Evolutionary conservation across 2,329 filamentous ascomycete species (phyloP).

Genomic region (Tolypocladium ophioglossoides): DNA sequence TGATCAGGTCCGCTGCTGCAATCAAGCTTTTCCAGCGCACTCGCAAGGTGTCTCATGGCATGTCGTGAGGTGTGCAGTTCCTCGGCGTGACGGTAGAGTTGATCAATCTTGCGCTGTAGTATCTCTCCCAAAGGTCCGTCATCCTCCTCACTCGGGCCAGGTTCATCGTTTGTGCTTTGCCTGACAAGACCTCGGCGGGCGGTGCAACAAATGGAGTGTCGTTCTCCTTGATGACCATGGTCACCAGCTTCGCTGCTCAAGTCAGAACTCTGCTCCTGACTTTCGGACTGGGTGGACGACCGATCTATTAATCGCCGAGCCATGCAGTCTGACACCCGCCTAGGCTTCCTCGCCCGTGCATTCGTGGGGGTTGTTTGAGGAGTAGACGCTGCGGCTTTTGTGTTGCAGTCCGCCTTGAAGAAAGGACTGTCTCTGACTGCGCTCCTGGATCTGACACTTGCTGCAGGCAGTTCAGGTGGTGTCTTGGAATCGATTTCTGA

Average conservation of each 20-base stretch:
- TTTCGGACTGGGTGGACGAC: slow-evolving; percentile 3
- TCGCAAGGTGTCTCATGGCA: slow-evolving; percentile 22
- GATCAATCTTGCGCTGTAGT: slow-evolving; percentile 13
- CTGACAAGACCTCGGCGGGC: slow-evolving; percentile 5
- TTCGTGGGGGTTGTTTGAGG: slow-evolving; percentile 12
- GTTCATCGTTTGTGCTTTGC: background rate
- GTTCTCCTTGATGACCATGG: slow-evolving; percentile 12
- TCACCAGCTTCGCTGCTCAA: slow-evolving; percentile 16
- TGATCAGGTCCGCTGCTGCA: slow-evolving; percentile 2
- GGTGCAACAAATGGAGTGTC: slow-evolving; percentile 22
- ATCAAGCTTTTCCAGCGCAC: background rate
- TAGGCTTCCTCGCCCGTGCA: slow-evolving; percentile 8
- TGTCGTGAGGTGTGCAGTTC: slow-evolving; percentile 23
- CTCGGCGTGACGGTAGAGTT: slow-evolving; percentile 21
- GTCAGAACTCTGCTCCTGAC: slow-evolving; percentile 15
- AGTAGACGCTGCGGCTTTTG: slow-evolving; percentile 8
- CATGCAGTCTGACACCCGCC: slow-evolving; percentile 19
- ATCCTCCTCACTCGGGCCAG: background rate
- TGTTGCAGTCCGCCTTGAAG: slow-evolving; percentile 17
- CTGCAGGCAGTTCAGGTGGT: background rate
- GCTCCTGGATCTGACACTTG: slow-evolving; percentile 1
- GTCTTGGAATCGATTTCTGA: background rate
- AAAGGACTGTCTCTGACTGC: slow-evolving; percentile 21
- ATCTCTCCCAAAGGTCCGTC: slow-evolving; percentile 9
- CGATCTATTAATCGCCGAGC: slow-evolving; percentile 10